Base-by-base conservation (phyloP, 2,329 filamentous ascomycete species). In the Ophiocordyceps polyrhachis-furcata region DNA sequence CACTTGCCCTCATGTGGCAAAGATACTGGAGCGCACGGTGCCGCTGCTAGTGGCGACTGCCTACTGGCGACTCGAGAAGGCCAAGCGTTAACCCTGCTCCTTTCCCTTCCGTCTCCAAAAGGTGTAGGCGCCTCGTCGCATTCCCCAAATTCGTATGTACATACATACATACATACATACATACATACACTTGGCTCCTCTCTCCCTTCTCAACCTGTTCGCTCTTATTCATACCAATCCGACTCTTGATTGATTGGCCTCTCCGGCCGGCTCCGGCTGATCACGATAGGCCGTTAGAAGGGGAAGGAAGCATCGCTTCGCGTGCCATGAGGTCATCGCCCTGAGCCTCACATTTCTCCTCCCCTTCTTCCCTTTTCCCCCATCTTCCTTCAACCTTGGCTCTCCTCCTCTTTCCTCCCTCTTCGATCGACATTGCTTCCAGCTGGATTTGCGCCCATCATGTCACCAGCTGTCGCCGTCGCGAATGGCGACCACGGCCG, bases 401-500 rank as follows among this genome's bases (percentile, higher is more conserved):
- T 19, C 35, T 37, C 35, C n/a, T 38, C 7, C 11, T 38, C n/a
- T 38, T n/a, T 15, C 8, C 32, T n/a, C 5, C 14, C 15, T 14
- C 19, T 14, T 28, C 25, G 4, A 28, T 28, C 25, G 13, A 32
- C 31, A 14, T 32, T 15, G 15, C 13, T 32, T 32, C 13, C 13
- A 14, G 12, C 9, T 32, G 8, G 17, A n/a, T 11, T 20, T 38
- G 5, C n/a, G n/a, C n/a, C 13, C 50, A 54, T 44, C 51, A 64
- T 63, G 61, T 55, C 60, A 44, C 53, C 62, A 38, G 59, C 60
- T 38, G 51, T 52, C 32, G 50, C 52, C n/a, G 49, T 52, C 44
- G 45, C 51, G 47, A 57, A 55, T 48, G 55, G 53, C 52, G 54
- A 58, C 46, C 55, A 66, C 48, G 62, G 61, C 54, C 62, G 68